Conservation (phyloP, 345 rosid genomes). For the Syzygium grande region DNA sequence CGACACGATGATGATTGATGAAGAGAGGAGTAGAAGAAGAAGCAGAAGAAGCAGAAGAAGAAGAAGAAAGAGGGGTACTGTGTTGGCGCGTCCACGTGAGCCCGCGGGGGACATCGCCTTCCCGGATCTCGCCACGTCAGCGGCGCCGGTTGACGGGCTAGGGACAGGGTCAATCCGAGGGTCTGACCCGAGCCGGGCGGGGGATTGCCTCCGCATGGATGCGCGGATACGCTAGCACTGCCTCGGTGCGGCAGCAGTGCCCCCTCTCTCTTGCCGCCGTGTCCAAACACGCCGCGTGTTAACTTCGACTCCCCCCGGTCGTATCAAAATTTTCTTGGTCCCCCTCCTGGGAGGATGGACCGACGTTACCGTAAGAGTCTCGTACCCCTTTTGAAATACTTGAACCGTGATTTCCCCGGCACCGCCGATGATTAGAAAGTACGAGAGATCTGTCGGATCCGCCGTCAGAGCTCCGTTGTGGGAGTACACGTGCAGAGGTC, state of each 20-base stretch:
- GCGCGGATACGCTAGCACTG: not conserved
- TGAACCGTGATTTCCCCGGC: too few relatives aligned
- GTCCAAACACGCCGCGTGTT: not conserved
- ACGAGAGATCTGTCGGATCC: too few relatives aligned
- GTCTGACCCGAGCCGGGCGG: too few relatives aligned
- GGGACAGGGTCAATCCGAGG: not conserved
- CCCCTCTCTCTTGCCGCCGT: not conserved
- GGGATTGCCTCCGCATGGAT: too few relatives aligned
- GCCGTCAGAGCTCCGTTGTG: too few relatives aligned
- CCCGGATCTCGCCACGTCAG: not conserved
- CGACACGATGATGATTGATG: not conserved
- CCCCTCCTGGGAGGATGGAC: too few relatives aligned
- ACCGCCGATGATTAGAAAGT: too few relatives aligned
- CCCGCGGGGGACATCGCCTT: not conserved
- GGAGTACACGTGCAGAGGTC: too few relatives aligned
- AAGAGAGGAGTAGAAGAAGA: not conserved
- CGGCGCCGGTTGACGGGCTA: not conserved
- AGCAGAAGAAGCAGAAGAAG: not conserved
- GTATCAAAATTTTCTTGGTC: too few relatives aligned
- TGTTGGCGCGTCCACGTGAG: not conserved
- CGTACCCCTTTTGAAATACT: too few relatives aligned
- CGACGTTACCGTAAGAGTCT: too few relatives aligned
- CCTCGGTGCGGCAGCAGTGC: not conserved
- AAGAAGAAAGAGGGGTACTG: not conserved
- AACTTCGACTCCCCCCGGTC: too few relatives aligned